These are phyloP conservation scores for Gigaspora rosea DNA, from an alignment of 192 early-diverging fungal genomes.

Conservation along the genomic window DNA sequence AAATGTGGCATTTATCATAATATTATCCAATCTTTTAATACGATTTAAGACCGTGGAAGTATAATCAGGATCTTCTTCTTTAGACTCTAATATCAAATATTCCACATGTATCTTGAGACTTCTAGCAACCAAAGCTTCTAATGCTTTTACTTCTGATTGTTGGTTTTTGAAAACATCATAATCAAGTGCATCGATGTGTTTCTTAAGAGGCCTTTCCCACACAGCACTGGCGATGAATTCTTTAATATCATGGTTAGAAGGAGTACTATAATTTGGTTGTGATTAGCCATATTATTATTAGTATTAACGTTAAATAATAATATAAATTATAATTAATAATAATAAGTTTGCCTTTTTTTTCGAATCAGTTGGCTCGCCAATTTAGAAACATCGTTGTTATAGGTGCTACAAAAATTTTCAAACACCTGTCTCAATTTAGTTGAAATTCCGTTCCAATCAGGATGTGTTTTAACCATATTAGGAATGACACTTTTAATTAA, in stretches of 20 bases:
- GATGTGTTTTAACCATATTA: too few relatives aligned
- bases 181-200: background rate
- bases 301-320: too few relatives aligned
- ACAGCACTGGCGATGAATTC: background rate
- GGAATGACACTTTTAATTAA: too few relatives aligned
- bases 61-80: background rate
- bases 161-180: background rate
- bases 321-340: too few relatives aligned
- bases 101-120: background rate
- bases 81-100: background rate
- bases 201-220: background rate
- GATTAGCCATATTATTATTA: too few relatives aligned
- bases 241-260: background rate
- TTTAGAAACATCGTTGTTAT: too few relatives aligned
- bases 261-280: background rate
- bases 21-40: background rate
- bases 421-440: too few relatives aligned
- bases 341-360: background rate
- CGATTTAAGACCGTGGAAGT: background rate
- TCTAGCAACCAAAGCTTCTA: background rate
- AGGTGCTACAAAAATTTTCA: too few relatives aligned
- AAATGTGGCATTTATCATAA: background rate
- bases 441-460: too few relatives aligned
- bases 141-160: background rate
- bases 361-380: too few relatives aligned